Evolutionary conservation across 768 basidiomycete species (phyloP), one percentile per base, ranked within the genome.

Genomic region (Dacryopinax spathularia): DNA sequence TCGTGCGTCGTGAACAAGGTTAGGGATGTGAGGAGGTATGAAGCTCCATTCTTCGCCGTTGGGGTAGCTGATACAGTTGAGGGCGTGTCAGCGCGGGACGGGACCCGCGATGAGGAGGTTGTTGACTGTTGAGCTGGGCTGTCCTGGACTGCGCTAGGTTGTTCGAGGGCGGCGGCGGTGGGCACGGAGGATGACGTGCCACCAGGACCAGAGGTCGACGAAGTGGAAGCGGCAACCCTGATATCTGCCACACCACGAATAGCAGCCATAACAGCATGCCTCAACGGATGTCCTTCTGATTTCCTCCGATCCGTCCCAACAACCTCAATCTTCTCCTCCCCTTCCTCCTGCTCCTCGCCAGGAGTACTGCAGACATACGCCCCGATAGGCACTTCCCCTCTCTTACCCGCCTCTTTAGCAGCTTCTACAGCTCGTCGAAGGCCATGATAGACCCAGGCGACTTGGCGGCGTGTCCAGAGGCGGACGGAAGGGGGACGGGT

Each of bases 1-100:
- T 99, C 96, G 74, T 99, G 95, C 10, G 91, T 91, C 62, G 84
- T 83, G 77, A 98, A 98, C 27, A 97, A 78, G 1, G 85, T 84
- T 18, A 85, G 80, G 1, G 85, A 84, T 0, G 92, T 97, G 27
- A 98, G 79, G 43, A 97, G 85, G 74, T 99, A 99, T 70, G 88
- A 86, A 1, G 85, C 76, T 15, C 89, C 87, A 68, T 89, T 91
- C n/a, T 65, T 39, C n/a, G n/a, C n/a, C 29, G 39, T 18, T 60
- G 1, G 63, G 36, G 20, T 65, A 60, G 31, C 61, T 62, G 31
- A 9, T 33, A 60, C 44, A 64, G n/a, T n/a, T n/a, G 62, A 20
- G 39, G 12, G 34, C 9, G 61, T 6, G 5, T 5, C n/a, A 16
- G 31, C 25, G 61, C 35, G 36, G 12, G 34, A 35, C 44, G 44